Conservation (phyloP, 371 early-diverging fungal genomes). For the Rhizomucor pusillus region DNA sequence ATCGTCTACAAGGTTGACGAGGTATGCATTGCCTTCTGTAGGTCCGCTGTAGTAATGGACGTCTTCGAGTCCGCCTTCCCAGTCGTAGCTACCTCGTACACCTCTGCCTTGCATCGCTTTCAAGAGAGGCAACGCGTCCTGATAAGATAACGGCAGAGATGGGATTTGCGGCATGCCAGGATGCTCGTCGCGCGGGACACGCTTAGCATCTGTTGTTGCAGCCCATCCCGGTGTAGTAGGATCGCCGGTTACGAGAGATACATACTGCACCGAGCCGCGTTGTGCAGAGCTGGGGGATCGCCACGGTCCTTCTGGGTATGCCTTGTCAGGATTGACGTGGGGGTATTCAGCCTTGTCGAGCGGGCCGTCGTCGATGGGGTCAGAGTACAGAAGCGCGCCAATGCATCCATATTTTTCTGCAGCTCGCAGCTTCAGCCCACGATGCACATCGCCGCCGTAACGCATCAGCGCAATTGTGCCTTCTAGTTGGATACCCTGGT, state of each 20-base stretch:
- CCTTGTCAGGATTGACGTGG: conserved; percentile 37
- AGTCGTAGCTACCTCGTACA: conserved; percentile 17
- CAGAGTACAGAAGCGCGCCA: conserved; percentile 49
- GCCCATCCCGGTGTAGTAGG: conserved; percentile 65
- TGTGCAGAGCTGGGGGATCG: conserved; percentile 55
- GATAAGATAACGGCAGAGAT: conserved; percentile 66
- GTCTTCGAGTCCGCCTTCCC: conserved; percentile 48
- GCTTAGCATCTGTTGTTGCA: conserved; percentile 44
- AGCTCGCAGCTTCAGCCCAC: conserved; percentile 58
- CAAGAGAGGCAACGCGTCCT: conserved; percentile 59
- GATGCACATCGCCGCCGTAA: conserved; percentile 48
- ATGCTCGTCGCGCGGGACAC: conserved; percentile 46
- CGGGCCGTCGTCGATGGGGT: conserved; percentile 22
- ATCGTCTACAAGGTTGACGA: conserved; percentile 54
- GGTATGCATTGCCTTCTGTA: conserved; percentile 41
- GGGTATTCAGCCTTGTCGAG: conserved; percentile 9
- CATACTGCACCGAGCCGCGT: conserved; percentile 58
- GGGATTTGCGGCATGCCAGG: conserved; percentile 54
- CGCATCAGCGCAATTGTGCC: conserved; percentile 61
- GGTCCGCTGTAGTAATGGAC: conserved; percentile 60
- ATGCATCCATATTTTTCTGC: conserved; percentile 58
- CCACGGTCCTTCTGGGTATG: conserved; percentile 70
- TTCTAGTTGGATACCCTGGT: conserved; percentile 40
- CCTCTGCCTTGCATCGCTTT: conserved; percentile 50
- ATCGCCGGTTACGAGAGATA: conserved; percentile 54